These are phyloP conservation scores for Pseudophaeomoniella oleicola DNA, from an alignment of 2,329 filamentous ascomycete species.

Conservation along the genomic window DNA sequence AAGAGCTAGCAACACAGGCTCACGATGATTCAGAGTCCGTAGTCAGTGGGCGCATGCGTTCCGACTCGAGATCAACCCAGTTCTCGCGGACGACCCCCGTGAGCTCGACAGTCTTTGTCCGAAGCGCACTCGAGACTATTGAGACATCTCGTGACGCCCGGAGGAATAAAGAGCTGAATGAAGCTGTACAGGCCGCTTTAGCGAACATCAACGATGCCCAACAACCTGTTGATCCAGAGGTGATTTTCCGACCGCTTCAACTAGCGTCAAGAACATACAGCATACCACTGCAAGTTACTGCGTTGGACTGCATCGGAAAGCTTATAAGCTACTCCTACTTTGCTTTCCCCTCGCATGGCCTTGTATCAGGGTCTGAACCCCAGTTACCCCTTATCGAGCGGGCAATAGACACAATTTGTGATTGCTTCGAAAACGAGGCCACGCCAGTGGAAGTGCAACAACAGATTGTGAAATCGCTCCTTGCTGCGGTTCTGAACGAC, in stretches of 20 bases:
- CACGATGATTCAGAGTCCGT: constrained; percentile 11
- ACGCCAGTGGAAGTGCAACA: constrained; percentile 86
- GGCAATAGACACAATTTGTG: constrained; percentile 97
- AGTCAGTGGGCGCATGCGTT: constrained; percentile 29
- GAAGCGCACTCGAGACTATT: constrained; percentile 84
- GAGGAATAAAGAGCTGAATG: constrained; percentile 69
- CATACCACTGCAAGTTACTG: constrained; percentile 71
- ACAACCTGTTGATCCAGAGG: constrained; percentile 70
- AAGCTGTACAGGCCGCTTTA: constrained; percentile 68
- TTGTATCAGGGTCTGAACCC: constrained; percentile 15
- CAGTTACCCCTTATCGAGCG: constrained; percentile 77
- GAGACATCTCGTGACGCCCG: constrained; percentile 81
- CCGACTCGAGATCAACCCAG: constrained; percentile 46
- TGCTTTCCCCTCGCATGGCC: constrained; percentile 46
- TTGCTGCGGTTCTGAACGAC: constrained; percentile 92
- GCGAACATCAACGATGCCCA: constrained; percentile 76
- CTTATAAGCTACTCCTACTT: constrained; percentile 99
- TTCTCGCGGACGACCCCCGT: constrained; percentile 47
- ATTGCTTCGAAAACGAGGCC: constrained; percentile 94
- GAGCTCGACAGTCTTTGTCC: constrained; percentile 91
- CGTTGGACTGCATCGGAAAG: constrained; percentile 96
- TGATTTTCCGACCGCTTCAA: constrained; percentile 81
- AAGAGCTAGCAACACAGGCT: constrained; percentile 5
- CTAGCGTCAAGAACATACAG: constrained; percentile 79
- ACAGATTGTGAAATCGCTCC: constrained; percentile 92